These are phyloP conservation scores for Lipomyces yamadae DNA, from an alignment of 805 yeast species.

Conservation along the genomic window DNA sequence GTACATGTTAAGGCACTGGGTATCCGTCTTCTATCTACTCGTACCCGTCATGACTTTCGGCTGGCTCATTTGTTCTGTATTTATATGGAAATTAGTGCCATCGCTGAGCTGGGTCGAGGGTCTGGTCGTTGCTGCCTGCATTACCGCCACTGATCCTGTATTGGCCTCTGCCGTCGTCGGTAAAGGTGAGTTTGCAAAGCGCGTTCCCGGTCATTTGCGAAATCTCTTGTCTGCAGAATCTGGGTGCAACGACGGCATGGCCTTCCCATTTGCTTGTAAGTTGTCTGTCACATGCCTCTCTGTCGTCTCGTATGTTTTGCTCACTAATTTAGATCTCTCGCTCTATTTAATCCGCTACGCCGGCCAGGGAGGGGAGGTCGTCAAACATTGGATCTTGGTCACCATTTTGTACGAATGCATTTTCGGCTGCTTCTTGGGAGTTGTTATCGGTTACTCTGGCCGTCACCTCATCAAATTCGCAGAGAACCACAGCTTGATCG, in stretches of 20 bases:
- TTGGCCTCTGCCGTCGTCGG: constrained; percentile 95
- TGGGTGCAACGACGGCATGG: constrained; percentile 95
- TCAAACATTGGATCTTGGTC: constrained; percentile 77
- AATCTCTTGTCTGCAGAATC: constrained; percentile 83
- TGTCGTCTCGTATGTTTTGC: no score
- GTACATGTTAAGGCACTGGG: constrained; percentile 84
- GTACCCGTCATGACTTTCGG: constrained; percentile 90
- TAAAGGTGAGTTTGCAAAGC: constrained; percentile 85
- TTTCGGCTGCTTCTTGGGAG: constrained; percentile 78
- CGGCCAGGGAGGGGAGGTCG: constrained; percentile 67
- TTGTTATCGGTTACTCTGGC: constrained; percentile 69
- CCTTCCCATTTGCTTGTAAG: constrained; percentile 76
- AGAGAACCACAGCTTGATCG: constrained; percentile 69
- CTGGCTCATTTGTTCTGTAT: constrained; percentile 81
- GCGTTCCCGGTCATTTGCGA: constrained; percentile 92
- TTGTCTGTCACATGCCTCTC: not conserved
- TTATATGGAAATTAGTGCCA: constrained; percentile 78
- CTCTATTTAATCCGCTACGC: constrained; percentile 68
- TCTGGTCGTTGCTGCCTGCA: constrained; percentile 78
- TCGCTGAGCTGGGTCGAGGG: constrained; percentile 72
- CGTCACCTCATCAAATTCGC: constrained; percentile 76
- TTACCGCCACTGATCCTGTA: constrained; percentile 95
- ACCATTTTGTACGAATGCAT: constrained; percentile 82
- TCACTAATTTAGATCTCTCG: constrained; percentile 51
- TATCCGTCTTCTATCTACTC: constrained; percentile 71